Evolutionary conservation across 805 yeast genomes (phyloP).

Genomic region (Henningerozyma blattae): DNA sequence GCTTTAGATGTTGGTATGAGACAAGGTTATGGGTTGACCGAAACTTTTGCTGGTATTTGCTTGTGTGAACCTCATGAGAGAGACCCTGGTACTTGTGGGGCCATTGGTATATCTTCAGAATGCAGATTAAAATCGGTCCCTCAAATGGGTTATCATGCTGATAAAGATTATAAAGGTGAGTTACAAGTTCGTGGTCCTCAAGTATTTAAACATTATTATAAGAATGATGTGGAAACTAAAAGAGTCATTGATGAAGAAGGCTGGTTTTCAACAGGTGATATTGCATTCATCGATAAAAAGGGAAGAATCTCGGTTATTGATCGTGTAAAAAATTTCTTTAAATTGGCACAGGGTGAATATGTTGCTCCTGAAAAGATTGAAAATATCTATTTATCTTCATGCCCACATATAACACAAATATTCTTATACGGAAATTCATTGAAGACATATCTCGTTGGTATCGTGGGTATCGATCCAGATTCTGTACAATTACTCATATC

Average conservation of each 20-base stretch:
- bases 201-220: conserved; percentile 43
- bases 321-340: conserved; percentile 71
- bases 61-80: conserved; percentile 34
- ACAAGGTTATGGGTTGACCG: conserved; percentile 74
- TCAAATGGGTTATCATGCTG: conserved; percentile 40
- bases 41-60: conserved; percentile 53
- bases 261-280: conserved; percentile 61
- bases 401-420: conserved; percentile 40
- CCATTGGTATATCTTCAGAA: conserved; percentile 43
- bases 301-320: conserved; percentile 57
- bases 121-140: conserved; percentile 53
- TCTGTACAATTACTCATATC: conserved; percentile 25
- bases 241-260: conserved; percentile 43
- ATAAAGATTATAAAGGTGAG: conserved; percentile 43
- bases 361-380: conserved; percentile 70
- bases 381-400: conserved; percentile 42
- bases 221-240: conserved; percentile 42
- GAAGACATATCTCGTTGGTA: conserved; percentile 43
- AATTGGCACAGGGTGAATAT: conserved; percentile 54
- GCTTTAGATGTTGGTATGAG: conserved; percentile 40
- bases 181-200: conserved; percentile 54
- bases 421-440: conserved; percentile 56
- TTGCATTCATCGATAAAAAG: conserved; percentile 37
- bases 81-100: conserved; percentile 46
- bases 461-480: conserved; percentile 49